Evolutionary conservation across 2,329 filamentous ascomycete genomes (phyloP).

Genomic region (Alternaria sp.): DNA sequence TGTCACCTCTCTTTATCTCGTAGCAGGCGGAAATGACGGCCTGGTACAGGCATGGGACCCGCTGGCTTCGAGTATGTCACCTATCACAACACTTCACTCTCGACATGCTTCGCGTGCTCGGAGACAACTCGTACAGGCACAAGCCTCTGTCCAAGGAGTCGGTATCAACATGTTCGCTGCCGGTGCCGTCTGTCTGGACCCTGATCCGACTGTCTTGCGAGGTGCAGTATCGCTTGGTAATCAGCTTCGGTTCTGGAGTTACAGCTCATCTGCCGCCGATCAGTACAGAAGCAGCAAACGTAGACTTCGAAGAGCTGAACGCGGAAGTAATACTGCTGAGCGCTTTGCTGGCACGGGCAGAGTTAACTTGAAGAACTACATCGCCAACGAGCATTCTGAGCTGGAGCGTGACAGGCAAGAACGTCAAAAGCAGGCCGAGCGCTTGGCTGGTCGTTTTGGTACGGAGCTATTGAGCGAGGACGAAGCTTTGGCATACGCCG

Average conservation of each 20-base stretch:
- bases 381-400: slow-evolving; percentile 84
- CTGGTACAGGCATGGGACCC: slow-evolving; percentile 97
- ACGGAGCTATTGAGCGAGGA: slow-evolving; percentile 75
- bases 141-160: slow-evolving; percentile 71
- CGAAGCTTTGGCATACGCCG: slow-evolving; percentile 69
- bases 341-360: slow-evolving; percentile 69
- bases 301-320: slow-evolving; percentile 73
- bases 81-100: slow-evolving; percentile 86
- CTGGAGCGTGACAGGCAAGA: slow-evolving; percentile 76
- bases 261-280: slow-evolving; percentile 79
- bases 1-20: slow-evolving; percentile 83
- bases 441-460: slow-evolving; percentile 82
- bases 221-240: slow-evolving; percentile 88
- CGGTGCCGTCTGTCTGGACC: slow-evolving; percentile 84
- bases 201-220: slow-evolving; percentile 83
- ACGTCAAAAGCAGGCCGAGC: slow-evolving; percentile 71
- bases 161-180: slow-evolving; percentile 82
- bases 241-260: slow-evolving; percentile 91
- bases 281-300: slow-evolving; percentile 80
- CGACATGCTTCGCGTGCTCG: slow-evolving; percentile 83
- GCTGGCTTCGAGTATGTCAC: slow-evolving; percentile 78
- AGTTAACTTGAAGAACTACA: slow-evolving; percentile 79
- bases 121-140: slow-evolving; percentile 73
- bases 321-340: slow-evolving; percentile 66
- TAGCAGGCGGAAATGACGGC: slow-evolving; percentile 93